A percentile compares a stretch with the other conserved stretches of the same genome.
Conservation (phyloP, 495 filamentous ascomycete genomes). For the Amphirosellinia nigrospora region DNA sequence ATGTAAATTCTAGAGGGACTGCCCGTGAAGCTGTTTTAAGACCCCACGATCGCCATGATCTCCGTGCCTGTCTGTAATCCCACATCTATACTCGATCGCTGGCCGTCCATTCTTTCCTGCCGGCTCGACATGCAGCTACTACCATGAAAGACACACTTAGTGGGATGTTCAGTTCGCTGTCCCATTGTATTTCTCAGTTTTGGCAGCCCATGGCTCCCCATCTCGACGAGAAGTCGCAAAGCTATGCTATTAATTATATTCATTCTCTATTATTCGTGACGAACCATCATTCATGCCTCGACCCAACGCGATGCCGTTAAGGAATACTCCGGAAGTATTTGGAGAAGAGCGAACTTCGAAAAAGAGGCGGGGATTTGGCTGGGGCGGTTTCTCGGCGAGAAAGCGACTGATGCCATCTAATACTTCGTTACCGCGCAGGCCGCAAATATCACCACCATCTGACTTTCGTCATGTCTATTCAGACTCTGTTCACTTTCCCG, state of each 20-base stretch:
- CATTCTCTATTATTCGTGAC: conserved; percentile 44
- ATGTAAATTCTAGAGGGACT: not conserved
- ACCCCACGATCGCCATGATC: conserved; percentile 38
- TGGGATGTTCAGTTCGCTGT: conserved; percentile 51
- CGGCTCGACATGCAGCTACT: conserved; percentile 37
- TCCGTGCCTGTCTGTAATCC: conserved; percentile 33
- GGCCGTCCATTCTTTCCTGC: conserved; percentile 34
- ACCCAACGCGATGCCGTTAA: conserved; percentile 41
- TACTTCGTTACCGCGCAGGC: conserved; percentile 45
- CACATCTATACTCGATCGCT: conserved; percentile 38
- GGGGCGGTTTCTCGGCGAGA: conserved; percentile 42
- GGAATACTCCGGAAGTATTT: conserved; percentile 35
- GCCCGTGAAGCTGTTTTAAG: conserved; percentile 34
- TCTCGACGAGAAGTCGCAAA: conserved; percentile 45
- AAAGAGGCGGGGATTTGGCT: conserved; percentile 42
- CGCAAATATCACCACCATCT: conserved; percentile 55
- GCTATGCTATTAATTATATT: conserved; percentile 37
- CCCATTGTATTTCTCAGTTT: conserved; percentile 48
- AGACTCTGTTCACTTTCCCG: conserved; percentile 53
- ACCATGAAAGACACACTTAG: conserved; percentile 45
- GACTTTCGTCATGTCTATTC: conserved; percentile 58
- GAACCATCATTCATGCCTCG: conserved; percentile 47
- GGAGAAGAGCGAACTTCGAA: conserved; percentile 42
- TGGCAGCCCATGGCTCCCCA: conserved; percentile 43
- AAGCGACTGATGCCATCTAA: conserved; percentile 41